Base-by-base conservation (phyloP, 352 stramenopile species). In the Pythium aphanidermatum region DNA sequence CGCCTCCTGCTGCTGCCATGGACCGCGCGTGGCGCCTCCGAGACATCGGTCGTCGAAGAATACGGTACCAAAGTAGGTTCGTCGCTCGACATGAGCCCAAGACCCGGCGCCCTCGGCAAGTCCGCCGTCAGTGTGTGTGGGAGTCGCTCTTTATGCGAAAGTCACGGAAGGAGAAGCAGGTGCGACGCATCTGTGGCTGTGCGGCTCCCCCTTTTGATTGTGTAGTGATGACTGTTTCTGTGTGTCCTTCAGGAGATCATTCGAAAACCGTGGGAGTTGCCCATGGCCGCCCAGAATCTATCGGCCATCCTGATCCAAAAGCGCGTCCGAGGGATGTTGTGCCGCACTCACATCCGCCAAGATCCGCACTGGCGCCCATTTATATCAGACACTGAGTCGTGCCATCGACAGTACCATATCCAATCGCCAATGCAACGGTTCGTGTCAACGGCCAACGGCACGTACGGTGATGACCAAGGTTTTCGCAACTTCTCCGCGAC, bases 131-230 rank as follows among this genome's bases (percentile, higher is more conserved):
- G 6, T 19, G 55, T 28, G 56, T 71, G 1, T 91, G 75, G 75
- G 75, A 91, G 37, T 88, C 79, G 31, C 55, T 86, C 24, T 88
- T 91, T 45, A 84, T 91, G 79, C 71, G 79, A 30, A 91, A 88
- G 45, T 85, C 75, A 5, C 48, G 55, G 3, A 37, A 44, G 20
- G 79, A 91, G 53, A 84, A 84, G 39, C 65, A 65, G 34, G 79
- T 87, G 29, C 10, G 40, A 25, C 1, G 1, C 10, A 1, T 3
- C 4, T n/a, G 61, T n/a, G 16, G 24, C 25, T 14, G 11, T 40
- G 13, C 10, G 13, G 13, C 17, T n/a, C 16, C 17, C 13, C 17
- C 24, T 46, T 46, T 16, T 32, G 2, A 0, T 16, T 53, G 11
- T 5, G 4, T 3, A 29, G 5, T 38, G 16, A 13, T 1, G 23